These are phyloP conservation scores for Pyrenophora teres DNA, from an alignment of 2,329 filamentous ascomycete genomes.

Conservation along the genomic window DNA sequence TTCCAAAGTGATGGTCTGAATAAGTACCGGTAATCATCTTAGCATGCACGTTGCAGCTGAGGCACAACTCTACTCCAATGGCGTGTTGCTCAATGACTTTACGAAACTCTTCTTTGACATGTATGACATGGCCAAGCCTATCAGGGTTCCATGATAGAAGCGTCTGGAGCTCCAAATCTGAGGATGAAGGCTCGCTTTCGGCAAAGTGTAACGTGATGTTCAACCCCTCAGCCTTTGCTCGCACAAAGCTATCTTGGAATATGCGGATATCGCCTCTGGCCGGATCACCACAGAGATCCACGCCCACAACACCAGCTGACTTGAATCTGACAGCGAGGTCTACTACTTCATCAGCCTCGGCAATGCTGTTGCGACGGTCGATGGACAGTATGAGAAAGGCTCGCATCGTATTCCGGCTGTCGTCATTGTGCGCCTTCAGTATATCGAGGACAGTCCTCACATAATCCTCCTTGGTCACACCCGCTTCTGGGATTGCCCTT, in stretches of 20 bases:
- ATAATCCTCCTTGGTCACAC: conserved; percentile 67
- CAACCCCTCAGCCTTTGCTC: conserved; percentile 61
- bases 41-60: conserved; percentile 80
- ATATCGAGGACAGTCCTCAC: conserved; percentile 67
- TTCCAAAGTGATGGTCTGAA: conserved; percentile 75
- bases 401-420: conserved; percentile 53
- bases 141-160: conserved; percentile 70
- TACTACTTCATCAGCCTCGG: conserved; percentile 67
- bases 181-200: conserved; percentile 64
- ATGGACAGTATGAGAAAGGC: conserved; percentile 74
- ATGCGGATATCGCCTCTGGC: conserved; percentile 63
- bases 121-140: conserved; percentile 78
- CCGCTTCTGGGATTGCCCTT: conserved; percentile 60
- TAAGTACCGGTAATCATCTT: conserved; percentile 70
- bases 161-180: conserved; percentile 63
- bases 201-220: conserved; percentile 78
- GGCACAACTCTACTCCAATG: conserved; percentile 74
- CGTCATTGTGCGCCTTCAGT: conserved; percentile 60
- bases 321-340: conserved; percentile 64
- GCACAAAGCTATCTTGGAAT: conserved; percentile 64
- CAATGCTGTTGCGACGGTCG: conserved; percentile 66
- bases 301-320: conserved; percentile 65
- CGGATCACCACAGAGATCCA: conserved; percentile 82
- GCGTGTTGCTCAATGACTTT: conserved; percentile 58
- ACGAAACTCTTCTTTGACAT: conserved; percentile 67